Percentiles rank a stretch among this genome's conserved stretches.
Evolutionary conservation across 129 eudicot genomes (phyloP).

Genomic region (Tagetes erecta): DNA sequence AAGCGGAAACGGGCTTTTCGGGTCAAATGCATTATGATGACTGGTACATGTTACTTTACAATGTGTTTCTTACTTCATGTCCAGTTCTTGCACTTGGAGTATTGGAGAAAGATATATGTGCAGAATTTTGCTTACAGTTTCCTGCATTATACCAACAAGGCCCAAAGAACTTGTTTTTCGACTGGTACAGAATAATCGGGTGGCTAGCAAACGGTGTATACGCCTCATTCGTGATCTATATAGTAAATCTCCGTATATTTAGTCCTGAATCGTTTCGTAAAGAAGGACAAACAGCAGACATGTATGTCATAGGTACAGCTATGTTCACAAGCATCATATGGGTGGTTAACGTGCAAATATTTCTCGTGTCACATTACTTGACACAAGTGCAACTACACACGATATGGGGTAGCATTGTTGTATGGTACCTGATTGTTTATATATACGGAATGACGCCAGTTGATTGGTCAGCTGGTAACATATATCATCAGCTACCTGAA

Average conservation of each 20-base stretch:
- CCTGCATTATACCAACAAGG: slow-evolving; percentile 80
- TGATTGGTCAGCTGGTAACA: slow-evolving; percentile 35
- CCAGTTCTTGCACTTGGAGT: slow-evolving; percentile 78
- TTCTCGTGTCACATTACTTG: slow-evolving; percentile 52
- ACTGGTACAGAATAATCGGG: slow-evolving; percentile 69
- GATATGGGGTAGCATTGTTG: slow-evolving; percentile 64
- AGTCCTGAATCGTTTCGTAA: slow-evolving; percentile 40
- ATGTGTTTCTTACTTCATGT: slow-evolving; percentile 61
- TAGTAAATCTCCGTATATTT: slow-evolving; percentile 36
- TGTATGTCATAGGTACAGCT: slow-evolving; percentile 51
- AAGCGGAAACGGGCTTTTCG: slow-evolving; percentile 56
- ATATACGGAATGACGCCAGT: slow-evolving; percentile 48
- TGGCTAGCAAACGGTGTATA: slow-evolving; percentile 62
- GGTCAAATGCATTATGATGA: slow-evolving; percentile 66
- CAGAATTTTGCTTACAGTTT: slow-evolving; percentile 66
- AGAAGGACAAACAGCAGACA: slow-evolving; percentile 56
- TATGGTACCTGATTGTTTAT: slow-evolving; percentile 56
- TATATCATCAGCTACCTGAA: slow-evolving; percentile 43
- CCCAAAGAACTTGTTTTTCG: slow-evolving; percentile 55
- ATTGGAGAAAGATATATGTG: slow-evolving; percentile 65
- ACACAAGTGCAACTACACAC: slow-evolving; percentile 56
- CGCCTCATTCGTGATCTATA: slow-evolving; percentile 50
- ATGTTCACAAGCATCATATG: slow-evolving; percentile 71
- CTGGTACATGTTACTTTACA: slow-evolving; percentile 74
- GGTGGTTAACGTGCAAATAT: slow-evolving; percentile 64